Evolutionary conservation across 2,329 filamentous ascomycete species (phyloP).

Genomic region (Exophiala alcalophila): DNA sequence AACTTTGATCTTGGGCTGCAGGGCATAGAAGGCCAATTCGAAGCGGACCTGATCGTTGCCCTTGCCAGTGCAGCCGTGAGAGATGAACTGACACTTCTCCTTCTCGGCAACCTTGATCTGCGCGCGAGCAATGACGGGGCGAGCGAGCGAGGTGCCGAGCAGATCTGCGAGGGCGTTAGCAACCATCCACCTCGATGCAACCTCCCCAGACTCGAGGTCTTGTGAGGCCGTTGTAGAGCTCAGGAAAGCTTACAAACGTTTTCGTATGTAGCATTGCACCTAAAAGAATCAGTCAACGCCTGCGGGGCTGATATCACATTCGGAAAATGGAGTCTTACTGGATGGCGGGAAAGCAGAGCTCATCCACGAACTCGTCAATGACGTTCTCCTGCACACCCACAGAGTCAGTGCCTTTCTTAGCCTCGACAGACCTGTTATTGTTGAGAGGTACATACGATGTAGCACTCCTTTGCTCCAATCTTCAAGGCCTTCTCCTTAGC

Average conservation of each 20-base stretch:
- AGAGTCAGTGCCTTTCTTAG: slow-evolving; percentile 1
- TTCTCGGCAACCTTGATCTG: slow-evolving; percentile 42
- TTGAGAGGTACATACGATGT: slow-evolving; percentile 15
- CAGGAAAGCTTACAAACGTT: slow-evolving; percentile 10
- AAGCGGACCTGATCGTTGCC: slow-evolving; percentile 50
- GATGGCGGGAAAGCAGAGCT: slow-evolving; percentile 76
- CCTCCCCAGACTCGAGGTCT: slow-evolving; percentile 3
- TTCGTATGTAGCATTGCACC: slow-evolving; percentile 47
- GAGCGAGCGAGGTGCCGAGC: slow-evolving; percentile 37
- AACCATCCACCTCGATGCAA: slow-evolving; percentile 17
- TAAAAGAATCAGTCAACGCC: neutral
- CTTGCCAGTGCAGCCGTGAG: slow-evolving; percentile 47
- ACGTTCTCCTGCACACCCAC: slow-evolving; percentile 57
- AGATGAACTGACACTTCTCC: slow-evolving; percentile 41
- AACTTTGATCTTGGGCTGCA: slow-evolving; percentile 45
- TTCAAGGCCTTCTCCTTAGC: slow-evolving; percentile 65
- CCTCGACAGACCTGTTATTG: neutral
- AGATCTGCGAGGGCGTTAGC: slow-evolving; percentile 11
- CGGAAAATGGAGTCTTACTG: slow-evolving; percentile 48
- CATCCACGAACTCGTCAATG: slow-evolving; percentile 71
- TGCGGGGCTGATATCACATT: too few species aligned
- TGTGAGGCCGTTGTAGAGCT: slow-evolving; percentile 35
- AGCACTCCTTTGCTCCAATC: slow-evolving; percentile 64
- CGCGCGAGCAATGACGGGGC: slow-evolving; percentile 47
- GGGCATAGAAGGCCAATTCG: slow-evolving; percentile 50